A percentile compares a stretch with the other conserved stretches of the same genome.
Evolutionary conservation across 2,329 filamentous ascomycete species (phyloP).

Genomic region (Penicillium occitanis): DNA sequence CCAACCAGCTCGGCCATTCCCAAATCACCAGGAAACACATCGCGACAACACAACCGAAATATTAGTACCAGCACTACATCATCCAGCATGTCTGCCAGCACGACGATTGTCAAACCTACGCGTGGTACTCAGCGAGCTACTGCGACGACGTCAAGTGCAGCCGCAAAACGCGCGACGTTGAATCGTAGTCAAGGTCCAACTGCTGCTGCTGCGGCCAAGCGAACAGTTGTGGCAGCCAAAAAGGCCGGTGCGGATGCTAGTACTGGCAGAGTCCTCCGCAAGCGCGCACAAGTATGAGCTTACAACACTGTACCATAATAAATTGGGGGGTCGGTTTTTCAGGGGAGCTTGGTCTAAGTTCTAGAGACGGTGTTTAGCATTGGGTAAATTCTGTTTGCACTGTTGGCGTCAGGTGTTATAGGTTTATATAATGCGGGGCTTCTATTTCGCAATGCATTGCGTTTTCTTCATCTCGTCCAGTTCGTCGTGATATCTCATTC

Average conservation of each 20-base stretch:
- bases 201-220: slow-evolving; percentile 36
- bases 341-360: not conserved
- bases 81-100: slow-evolving; percentile 41
- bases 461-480: not conserved
- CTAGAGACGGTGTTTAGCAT: not conserved
- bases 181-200: slow-evolving; percentile 34
- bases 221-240: slow-evolving; percentile 33
- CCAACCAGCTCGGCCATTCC: slow-evolving; percentile 28
- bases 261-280: slow-evolving; percentile 43
- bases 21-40: slow-evolving; percentile 33
- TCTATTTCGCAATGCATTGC: not conserved
- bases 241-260: slow-evolving; percentile 37
- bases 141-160: slow-evolving; percentile 23
- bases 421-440: not conserved
- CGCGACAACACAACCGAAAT: slow-evolving; percentile 41
- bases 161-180: slow-evolving; percentile 33
- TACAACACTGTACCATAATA: not conserved
- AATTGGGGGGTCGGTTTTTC: not conserved
- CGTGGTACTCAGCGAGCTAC: slow-evolving; percentile 22
- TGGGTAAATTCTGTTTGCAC: not conserved
- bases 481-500: not conserved
- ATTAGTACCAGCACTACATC: slow-evolving; percentile 36
- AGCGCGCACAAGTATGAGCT: slow-evolving; percentile 33
- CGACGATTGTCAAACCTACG: slow-evolving; percentile 38
- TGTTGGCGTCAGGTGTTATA: not conserved